A percentile compares a stretch with the other conserved stretches of the same genome.
Conservation (phyloP, 345 rosid genomes). For the Eucalyptus cloeziana region DNA sequence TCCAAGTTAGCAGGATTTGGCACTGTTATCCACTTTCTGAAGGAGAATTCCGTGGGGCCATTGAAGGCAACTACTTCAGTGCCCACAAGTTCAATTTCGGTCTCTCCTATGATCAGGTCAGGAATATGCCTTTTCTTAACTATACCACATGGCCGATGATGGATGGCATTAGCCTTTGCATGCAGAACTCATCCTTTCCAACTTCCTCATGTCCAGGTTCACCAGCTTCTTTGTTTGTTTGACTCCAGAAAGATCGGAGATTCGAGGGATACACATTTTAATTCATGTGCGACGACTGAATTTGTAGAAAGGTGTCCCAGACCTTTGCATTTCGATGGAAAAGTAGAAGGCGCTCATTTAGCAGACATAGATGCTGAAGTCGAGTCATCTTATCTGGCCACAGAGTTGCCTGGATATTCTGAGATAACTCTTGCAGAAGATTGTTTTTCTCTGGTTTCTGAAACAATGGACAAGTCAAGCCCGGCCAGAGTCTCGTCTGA, state of each 20-base stretch:
- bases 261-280: neutral
- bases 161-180: neutral
- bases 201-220: constrained; percentile 1
- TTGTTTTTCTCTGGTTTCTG: neutral
- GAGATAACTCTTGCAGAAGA: neutral
- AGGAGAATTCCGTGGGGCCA: constrained; percentile 41
- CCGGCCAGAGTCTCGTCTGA: neutral
- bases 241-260: neutral
- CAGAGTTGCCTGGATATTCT: neutral
- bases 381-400: neutral
- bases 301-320: neutral
- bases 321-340: neutral
- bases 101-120: constrained; percentile 56
- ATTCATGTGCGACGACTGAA: neutral
- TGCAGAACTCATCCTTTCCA: neutral
- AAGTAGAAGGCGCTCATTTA: neutral
- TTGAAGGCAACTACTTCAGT: constrained; percentile 48
- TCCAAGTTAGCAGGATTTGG: constrained; percentile 36
- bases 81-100: constrained; percentile 59
- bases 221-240: constrained; percentile 7
- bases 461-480: neutral
- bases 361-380: neutral
- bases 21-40: constrained; percentile 48
- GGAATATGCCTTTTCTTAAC: neutral
- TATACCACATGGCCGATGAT: neutral